Base-by-base conservation (phyloP, 345 rosid species). In the Hibiscus tridactylites region DNA sequence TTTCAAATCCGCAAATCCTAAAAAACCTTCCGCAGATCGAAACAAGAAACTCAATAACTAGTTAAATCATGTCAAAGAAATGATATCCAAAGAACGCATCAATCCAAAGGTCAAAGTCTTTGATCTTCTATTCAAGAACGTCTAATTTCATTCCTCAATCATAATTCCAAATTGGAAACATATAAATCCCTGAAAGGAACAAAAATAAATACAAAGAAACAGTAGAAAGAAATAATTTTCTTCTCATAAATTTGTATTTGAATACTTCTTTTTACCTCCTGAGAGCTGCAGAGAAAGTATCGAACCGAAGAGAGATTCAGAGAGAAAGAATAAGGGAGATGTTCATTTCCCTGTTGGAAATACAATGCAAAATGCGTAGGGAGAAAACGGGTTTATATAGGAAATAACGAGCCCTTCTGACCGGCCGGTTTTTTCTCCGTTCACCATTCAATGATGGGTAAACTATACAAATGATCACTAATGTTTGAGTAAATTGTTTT, bases 321-420 rank as follows among this genome's bases (percentile, higher is more conserved):
- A 53, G 58, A 53, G 57, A 53, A 17, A 52, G 57, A 56, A 47
- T 68, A 35, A 39, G 67, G 37, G 72, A 65, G 65, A 70, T 4
- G 74, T 64, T 54, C 64, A 29, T 39, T 26, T 49, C 39, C 6
- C 69, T 68, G 68, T 39, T 15, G 39, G 73, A 46, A 53, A 63
- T 68, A n/a, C 65, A 65, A 61, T 70, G 82, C 65, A 37, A 28
- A 61, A 58, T 61, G 15, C 44, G 56, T 71, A 73, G 65, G 29
- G 58, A 61, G 73, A 66, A 28, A 15, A 67, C 33, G 83, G 78
- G 70, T 75, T 78, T 87, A 87, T 87, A 87, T 87, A 87, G 88
- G 84, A 80, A 84, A 83, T 78, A 73, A 71, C 73, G 80, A 75
- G 72, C 42, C 81, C 73, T 63, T 26, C 65, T 77, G 57, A 73